Evolutionary conservation across 2,329 filamentous ascomycete species (phyloP), one percentile per base, ranked within the genome.

Genomic region (Claviceps sp.): DNA sequence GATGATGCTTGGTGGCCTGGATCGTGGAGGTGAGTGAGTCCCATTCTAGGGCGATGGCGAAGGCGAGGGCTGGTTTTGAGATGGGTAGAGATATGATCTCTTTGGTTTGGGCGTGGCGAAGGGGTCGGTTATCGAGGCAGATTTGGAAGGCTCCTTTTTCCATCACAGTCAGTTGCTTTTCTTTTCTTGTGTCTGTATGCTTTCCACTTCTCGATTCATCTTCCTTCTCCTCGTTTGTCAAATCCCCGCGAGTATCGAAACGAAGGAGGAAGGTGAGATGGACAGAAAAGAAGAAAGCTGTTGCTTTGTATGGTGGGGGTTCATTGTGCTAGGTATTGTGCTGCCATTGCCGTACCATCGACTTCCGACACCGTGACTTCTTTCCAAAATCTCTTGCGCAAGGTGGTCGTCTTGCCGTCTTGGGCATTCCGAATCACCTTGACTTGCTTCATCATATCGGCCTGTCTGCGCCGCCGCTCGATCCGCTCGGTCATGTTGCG

Each of bases 41-140:
- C 93, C 93, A 98, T 73, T 98, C 93, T 45, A 94, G 71, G 3
- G 91, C 93, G 56, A 98, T 82, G 52, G 88, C 87, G 45, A 83
- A 77, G 24, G 91, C 91, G 41, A 97, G 84, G 61, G 89, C 79
- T 37, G 82, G 82, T 70, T 96, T 97, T 52, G 76, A 78, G 1
- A 71, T 61, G 0, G 93, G 90, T 30, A 97, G 62, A 1, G 76
- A 79, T 60, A 98, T 73, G 56, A 88, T 73, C 42, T 78, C 64
- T 64, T 90, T 89, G 50, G 82, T 82, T 54, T 79, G 75, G 0
- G 84, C 86, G 50, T 87, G 89, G 56, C 90, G 83, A 55, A 98
- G 80, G 4, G 89, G 82, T 26, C 89, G 78, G 24, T 73, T 68
- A 70, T 97, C 93, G 57, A 97, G 82, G 59, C 84, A 74, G 52